phyloP scores from a whole-genome alignment of 2,329 filamentous ascomycete genomes.

The Alternaria sp. region DNA sequence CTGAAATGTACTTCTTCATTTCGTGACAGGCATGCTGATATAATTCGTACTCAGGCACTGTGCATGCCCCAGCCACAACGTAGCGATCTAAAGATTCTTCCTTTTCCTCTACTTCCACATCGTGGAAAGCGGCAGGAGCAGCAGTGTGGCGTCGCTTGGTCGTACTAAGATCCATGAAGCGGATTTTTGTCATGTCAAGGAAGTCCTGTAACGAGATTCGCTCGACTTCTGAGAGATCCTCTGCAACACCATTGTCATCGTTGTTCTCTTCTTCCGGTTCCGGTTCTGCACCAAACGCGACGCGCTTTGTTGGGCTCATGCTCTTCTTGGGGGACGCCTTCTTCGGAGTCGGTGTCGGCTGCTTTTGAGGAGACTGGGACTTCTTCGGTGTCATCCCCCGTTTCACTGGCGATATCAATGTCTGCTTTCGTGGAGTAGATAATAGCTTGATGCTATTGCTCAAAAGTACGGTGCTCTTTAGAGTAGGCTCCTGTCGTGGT shows the following conservation, averaged over 20 bases:
- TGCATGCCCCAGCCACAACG: conserved; percentile 88
- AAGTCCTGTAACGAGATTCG: conserved; percentile 89
- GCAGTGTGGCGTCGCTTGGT: conserved; percentile 90
- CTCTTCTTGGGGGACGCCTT: conserved; percentile 41
- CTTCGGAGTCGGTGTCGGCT: conserved; percentile 51
- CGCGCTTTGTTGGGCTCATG: conserved; percentile 47
- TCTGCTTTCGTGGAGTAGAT: conserved; percentile 60
- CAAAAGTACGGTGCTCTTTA: conserved; percentile 48
- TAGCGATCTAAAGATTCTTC: conserved; percentile 74
- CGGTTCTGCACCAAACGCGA: conserved; percentile 42
- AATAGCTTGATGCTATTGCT: conserved; percentile 58
- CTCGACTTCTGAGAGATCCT: conserved; percentile 57
- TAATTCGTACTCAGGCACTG: conserved; percentile 88
- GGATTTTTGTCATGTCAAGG: conserved; percentile 92
- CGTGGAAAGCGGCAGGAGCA: conserved; percentile 48
- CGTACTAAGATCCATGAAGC: conserved; percentile 98
- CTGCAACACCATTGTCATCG: conserved; percentile 35
- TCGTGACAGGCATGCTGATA: conserved; percentile 97
- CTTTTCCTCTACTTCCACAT: conserved; percentile 52
- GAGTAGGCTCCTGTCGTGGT: conserved; percentile 38
- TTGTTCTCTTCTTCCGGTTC: conserved; percentile 31
- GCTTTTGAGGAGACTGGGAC: conserved; percentile 50
- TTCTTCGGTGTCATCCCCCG: conserved; percentile 50
- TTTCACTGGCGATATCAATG: conserved; percentile 55
- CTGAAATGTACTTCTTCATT: conserved; percentile 94